Conservation (phyloP, 2,329 filamentous ascomycete species). For the Penicillium sp. region DNA sequence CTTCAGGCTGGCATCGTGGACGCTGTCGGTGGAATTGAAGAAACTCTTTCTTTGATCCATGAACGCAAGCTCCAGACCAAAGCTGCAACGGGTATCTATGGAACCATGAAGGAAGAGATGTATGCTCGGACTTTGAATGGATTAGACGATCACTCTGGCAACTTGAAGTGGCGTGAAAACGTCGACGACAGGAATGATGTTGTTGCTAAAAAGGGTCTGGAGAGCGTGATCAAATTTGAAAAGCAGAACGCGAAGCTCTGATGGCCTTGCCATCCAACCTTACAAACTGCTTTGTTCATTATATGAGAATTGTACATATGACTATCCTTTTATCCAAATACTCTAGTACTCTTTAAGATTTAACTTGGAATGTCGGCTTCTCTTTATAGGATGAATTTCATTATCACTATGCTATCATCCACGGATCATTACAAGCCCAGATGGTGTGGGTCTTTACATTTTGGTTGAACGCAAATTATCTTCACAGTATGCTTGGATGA, state of each 20-base stretch:
- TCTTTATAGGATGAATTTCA: too few relatives aligned
- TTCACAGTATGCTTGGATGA: too few relatives aligned
- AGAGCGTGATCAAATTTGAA: constrained; percentile 56
- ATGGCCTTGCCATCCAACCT: background rate
- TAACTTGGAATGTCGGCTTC: too few relatives aligned
- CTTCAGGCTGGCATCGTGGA: constrained; percentile 70
- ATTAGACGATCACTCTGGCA: constrained; percentile 56
- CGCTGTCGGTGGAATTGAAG: constrained; percentile 64
- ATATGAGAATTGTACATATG: background rate
- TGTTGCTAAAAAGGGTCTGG: constrained; percentile 44
- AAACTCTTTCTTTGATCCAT: constrained; percentile 61
- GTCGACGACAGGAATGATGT: constrained; percentile 53
- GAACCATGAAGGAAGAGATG: constrained; percentile 73
- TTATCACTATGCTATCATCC: too few relatives aligned
- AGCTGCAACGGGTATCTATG: constrained; percentile 67
- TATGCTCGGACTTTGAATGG: constrained; percentile 65
- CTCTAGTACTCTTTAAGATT: too few relatives aligned
- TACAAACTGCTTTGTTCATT: background rate
- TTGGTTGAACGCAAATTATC: too few relatives aligned
- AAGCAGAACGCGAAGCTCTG: constrained; percentile 37
- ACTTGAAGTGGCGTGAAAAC: constrained; percentile 44
- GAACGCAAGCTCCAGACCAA: constrained; percentile 63
- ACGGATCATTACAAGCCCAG: too few relatives aligned
- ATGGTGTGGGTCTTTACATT: too few relatives aligned
- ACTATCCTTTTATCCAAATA: background rate